Evolutionary conservation across 345 rosid species (phyloP).

Genomic region (Aquilaria sinensis): DNA sequence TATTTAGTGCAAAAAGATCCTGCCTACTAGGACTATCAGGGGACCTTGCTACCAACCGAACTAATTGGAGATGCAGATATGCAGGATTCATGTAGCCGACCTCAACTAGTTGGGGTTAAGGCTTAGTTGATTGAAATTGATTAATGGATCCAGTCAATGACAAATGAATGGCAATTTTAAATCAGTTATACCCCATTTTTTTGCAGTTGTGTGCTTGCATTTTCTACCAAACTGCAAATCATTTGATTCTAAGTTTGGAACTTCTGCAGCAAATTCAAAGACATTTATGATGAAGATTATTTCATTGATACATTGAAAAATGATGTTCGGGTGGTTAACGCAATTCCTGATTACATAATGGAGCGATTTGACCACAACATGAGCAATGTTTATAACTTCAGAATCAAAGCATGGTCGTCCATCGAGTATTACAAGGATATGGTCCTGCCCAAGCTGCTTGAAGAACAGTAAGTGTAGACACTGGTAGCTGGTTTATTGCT

Average conservation of each 20-base stretch:
- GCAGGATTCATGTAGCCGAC: too few relatives aligned
- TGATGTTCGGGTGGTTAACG: conserved; percentile 78
- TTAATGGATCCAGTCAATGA: too few relatives aligned
- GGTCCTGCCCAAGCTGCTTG: conserved; percentile 81
- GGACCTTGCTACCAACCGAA: too few relatives aligned
- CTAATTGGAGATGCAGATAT: too few relatives aligned
- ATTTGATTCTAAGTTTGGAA: conserved; percentile 12
- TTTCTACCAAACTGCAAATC: neutral
- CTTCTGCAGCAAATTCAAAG: conserved; percentile 71
- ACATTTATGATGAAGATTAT: conserved; percentile 85
- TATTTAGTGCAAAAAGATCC: too few relatives aligned
- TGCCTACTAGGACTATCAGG: too few relatives aligned
- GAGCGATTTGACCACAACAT: conserved; percentile 89
- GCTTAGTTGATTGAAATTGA: too few relatives aligned
- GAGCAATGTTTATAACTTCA: conserved; percentile 93
- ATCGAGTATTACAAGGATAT: conserved; percentile 77
- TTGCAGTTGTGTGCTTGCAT: neutral
- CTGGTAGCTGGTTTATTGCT: conserved; percentile 3
- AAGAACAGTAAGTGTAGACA: conserved; percentile 76
- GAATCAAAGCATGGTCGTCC: conserved; percentile 97
- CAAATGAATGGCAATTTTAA: too few relatives aligned
- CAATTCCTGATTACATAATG: conserved; percentile 86
- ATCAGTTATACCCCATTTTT: neutral
- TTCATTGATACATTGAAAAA: conserved; percentile 64
- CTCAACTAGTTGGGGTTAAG: too few relatives aligned